A percentile compares a stretch with the other conserved stretches of the same genome.
Conservation (phyloP, 2,329 filamentous ascomycete genomes). For the Alternaria tenuissima region DNA sequence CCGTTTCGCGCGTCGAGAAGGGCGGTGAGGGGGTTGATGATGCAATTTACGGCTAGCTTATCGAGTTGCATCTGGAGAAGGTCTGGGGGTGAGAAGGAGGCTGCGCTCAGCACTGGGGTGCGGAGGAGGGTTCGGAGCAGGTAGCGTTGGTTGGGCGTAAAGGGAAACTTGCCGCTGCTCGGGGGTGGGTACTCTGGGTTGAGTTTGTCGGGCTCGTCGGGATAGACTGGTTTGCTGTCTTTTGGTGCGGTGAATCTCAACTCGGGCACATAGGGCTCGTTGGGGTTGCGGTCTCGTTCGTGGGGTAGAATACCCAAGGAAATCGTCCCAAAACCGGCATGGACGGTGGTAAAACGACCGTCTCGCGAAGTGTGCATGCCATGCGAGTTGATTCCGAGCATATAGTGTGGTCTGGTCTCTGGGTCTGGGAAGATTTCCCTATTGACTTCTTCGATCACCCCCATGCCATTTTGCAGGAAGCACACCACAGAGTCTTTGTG, state of each 20-base stretch:
- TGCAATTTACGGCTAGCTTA: slow-evolving; percentile 75
- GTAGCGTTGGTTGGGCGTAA: slow-evolving; percentile 62
- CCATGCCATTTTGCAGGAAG: slow-evolving; percentile 83
- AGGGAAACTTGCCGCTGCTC: slow-evolving; percentile 33
- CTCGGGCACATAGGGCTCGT: slow-evolving; percentile 35
- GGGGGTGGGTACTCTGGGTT: slow-evolving; percentile 26
- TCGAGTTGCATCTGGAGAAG: slow-evolving; percentile 80
- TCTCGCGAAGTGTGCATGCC: slow-evolving; percentile 58
- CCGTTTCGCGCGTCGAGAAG: slow-evolving; percentile 80
- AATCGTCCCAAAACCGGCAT: slow-evolving; percentile 67
- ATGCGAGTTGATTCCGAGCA: slow-evolving; percentile 73
- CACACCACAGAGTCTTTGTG: slow-evolving; percentile 74
- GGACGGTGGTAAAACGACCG: slow-evolving; percentile 62
- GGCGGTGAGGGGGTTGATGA: slow-evolving; percentile 83
- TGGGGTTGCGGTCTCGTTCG: slow-evolving; percentile 41
- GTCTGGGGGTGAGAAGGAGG: slow-evolving; percentile 64
- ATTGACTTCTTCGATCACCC: slow-evolving; percentile 81
- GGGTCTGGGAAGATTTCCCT: slow-evolving; percentile 73
- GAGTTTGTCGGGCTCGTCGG: slow-evolving; percentile 22
- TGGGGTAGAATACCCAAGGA: slow-evolving; percentile 62
- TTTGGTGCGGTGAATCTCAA: slow-evolving; percentile 21
- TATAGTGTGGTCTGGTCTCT: slow-evolving; percentile 73
- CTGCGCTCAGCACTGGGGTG: slow-evolving; percentile 68
- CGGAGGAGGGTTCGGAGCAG: slow-evolving; percentile 71
- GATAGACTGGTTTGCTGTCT: slow-evolving; percentile 7